Evolutionary conservation across 2,329 filamentous ascomycete genomes (phyloP).

Genomic region (Pseudopithomyces chartarum): DNA sequence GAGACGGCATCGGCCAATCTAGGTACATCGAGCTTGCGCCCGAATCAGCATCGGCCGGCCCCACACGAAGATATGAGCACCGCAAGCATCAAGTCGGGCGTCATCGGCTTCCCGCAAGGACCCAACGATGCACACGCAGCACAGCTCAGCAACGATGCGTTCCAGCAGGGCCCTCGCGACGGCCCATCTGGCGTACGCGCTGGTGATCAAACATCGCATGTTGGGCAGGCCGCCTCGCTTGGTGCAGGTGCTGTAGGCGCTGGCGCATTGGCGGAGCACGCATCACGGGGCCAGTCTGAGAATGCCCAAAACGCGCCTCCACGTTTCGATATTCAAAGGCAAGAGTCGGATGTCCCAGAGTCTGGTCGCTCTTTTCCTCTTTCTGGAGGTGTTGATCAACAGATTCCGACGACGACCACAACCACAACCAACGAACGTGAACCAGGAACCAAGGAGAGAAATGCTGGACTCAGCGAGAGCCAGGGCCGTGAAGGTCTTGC

Average conservation of each 20-base stretch:
- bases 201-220: neutral
- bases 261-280: slow-evolving; percentile 10
- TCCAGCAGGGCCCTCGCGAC: slow-evolving; percentile 18
- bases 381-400: slow-evolving; percentile 33
- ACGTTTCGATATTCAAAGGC: slow-evolving; percentile 17
- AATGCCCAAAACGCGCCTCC: slow-evolving; percentile 16
- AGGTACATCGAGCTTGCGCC: slow-evolving; percentile 16
- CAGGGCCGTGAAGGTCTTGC: slow-evolving; percentile 34
- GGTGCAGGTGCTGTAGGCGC: slow-evolving; percentile 13
- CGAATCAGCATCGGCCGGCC: slow-evolving; percentile 17
- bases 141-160: slow-evolving; percentile 18
- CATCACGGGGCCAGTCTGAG: slow-evolving; percentile 8
- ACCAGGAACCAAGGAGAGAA: slow-evolving; percentile 27
- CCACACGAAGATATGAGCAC: slow-evolving; percentile 30
- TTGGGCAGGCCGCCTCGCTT: neutral
- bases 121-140: slow-evolving; percentile 31
- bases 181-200: slow-evolving; percentile 2
- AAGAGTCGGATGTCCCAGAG: neutral
- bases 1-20: slow-evolving; percentile 6
- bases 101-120: slow-evolving; percentile 40
- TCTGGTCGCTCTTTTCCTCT: slow-evolving; percentile 43
- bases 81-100: slow-evolving; percentile 48
- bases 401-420: slow-evolving; percentile 10
- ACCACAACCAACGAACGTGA: slow-evolving; percentile 12
- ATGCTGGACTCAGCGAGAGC: slow-evolving; percentile 14